Conservation (phyloP, 352 stramenopile species). For the Poterioochromonas sp. region DNA sequence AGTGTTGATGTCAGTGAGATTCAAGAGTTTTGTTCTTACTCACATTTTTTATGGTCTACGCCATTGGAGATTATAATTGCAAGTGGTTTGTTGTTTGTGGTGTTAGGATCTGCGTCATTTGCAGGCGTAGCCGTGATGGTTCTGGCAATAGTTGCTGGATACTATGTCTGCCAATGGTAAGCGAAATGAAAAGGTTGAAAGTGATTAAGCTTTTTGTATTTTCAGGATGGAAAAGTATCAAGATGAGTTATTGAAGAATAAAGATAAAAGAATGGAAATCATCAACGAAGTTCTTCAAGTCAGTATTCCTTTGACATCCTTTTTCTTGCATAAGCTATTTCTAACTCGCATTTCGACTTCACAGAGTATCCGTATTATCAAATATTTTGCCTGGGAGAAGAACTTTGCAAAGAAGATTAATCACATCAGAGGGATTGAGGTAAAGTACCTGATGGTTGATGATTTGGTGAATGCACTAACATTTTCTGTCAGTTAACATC, state of each 20-base stretch:
- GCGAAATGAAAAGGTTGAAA: not conserved
- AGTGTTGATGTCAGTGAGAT: conserved; percentile 12
- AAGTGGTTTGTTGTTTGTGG: not conserved
- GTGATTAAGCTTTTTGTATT: not conserved
- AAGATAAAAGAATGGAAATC: not conserved
- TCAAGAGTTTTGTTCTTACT: conserved; percentile 27
- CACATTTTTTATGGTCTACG: conserved; percentile 23
- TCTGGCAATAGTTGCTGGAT: not conserved
- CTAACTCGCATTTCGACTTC: not conserved
- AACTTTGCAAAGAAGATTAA: conserved; percentile 44
- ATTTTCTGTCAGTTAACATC: not conserved
- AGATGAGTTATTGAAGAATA: not conserved
- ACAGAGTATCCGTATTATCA: conserved; percentile 84
- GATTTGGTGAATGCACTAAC: too few species aligned
- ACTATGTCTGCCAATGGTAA: not conserved
- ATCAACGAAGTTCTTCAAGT: conserved; percentile 7
- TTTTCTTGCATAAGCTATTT: too few species aligned
- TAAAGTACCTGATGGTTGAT: too few species aligned
- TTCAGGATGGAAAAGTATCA: not conserved
- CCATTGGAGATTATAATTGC: conserved; percentile 2
- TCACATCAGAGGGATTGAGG: conserved; percentile 29
- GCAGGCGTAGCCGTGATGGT: not conserved
- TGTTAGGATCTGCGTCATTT: not conserved
- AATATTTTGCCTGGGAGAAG: conserved; percentile 87
- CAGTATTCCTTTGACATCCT: not conserved